These are phyloP conservation scores for Pythium aristosporum DNA, from an alignment of 352 stramenopile genomes.

Conservation along the genomic window DNA sequence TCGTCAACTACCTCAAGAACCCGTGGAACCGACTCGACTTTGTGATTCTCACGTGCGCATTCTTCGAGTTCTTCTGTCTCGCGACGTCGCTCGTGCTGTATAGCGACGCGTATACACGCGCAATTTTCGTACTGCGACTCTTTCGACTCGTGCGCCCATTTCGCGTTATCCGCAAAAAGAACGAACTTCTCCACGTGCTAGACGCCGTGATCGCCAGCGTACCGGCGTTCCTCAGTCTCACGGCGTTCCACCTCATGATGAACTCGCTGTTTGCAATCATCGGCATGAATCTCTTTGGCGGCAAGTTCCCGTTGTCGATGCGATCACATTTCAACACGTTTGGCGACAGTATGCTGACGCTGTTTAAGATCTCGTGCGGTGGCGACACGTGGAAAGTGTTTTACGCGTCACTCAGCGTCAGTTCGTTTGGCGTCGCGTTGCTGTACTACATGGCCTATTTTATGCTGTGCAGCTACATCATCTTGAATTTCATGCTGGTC, in stretches of 20 bases:
- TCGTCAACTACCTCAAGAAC: slow-evolving; percentile 70
- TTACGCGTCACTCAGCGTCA: slow-evolving; percentile 60
- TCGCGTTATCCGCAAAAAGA: slow-evolving; percentile 72
- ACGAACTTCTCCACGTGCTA: slow-evolving; percentile 66
- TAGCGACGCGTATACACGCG: slow-evolving; percentile 62
- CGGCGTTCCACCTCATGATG: slow-evolving; percentile 57
- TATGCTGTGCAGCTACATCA: slow-evolving; percentile 63
- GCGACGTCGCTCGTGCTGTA: slow-evolving; percentile 56
- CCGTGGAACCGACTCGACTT: slow-evolving; percentile 84
- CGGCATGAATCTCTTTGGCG: slow-evolving; percentile 81
- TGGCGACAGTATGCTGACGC: slow-evolving; percentile 75
- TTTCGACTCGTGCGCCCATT: slow-evolving; percentile 81
- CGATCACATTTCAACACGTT: slow-evolving; percentile 84
- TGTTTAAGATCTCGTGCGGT: slow-evolving; percentile 86
- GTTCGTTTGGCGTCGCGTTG: slow-evolving; percentile 52
- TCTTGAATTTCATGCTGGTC: slow-evolving; percentile 87
- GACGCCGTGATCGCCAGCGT: slow-evolving; percentile 70
- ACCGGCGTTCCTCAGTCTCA: slow-evolving; percentile 64
- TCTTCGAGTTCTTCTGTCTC: slow-evolving; percentile 68
- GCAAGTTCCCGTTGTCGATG: slow-evolving; percentile 69
- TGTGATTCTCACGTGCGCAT: slow-evolving; percentile 58
- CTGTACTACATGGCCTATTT: slow-evolving; percentile 78
- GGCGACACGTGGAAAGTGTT: slow-evolving; percentile 84
- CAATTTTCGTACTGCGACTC: slow-evolving; percentile 76
- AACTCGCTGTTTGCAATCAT: slow-evolving; percentile 83